Percentiles rank a stretch among this genome's conserved stretches.
Evolutionary conservation across 352 stramenopile species (phyloP).

Genomic region (Phytopythium vexans): DNA sequence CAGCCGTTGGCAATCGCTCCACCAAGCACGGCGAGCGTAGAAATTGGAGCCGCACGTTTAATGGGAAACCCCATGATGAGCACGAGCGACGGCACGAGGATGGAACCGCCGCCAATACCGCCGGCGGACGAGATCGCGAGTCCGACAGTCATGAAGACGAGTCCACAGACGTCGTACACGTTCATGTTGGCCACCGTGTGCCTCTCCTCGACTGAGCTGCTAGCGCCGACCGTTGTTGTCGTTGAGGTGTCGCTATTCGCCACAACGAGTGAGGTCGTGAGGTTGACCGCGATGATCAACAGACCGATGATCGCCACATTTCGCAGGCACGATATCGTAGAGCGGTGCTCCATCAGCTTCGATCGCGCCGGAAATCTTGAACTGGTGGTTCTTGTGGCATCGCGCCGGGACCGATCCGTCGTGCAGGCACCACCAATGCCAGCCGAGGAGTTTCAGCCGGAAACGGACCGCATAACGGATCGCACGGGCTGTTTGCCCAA

Average conservation of each 20-base stretch:
- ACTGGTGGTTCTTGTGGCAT: too few relatives aligned
- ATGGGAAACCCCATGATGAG: conserved; percentile 67
- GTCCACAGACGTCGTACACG: conserved; percentile 34
- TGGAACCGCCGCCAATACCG: conserved; percentile 49
- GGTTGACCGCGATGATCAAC: too few relatives aligned
- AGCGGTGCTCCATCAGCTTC: too few relatives aligned
- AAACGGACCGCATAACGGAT: too few relatives aligned
- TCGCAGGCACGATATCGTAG: too few relatives aligned
- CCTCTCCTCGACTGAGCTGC: background rate
- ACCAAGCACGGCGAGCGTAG: conserved; percentile 62
- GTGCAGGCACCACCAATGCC: too few relatives aligned
- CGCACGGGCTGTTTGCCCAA: too few relatives aligned
- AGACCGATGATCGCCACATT: too few relatives aligned
- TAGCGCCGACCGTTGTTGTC: conserved; percentile 10
- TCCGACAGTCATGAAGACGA: conserved; percentile 48
- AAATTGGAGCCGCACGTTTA: conserved; percentile 53
- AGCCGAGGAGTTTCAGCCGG: too few relatives aligned
- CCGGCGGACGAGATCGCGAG: conserved; percentile 46
- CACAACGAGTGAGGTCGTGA: conserved; percentile 3
- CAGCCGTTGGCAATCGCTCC: conserved; percentile 55
- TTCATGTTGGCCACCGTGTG: conserved; percentile 34
- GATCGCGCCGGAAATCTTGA: too few relatives aligned
- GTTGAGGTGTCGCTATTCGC: background rate
- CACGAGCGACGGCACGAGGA: conserved; percentile 56
- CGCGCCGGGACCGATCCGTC: too few relatives aligned